Conservation (phyloP, 1,139 yeast genomes). For the Lodderomyces beijingensis region DNA sequence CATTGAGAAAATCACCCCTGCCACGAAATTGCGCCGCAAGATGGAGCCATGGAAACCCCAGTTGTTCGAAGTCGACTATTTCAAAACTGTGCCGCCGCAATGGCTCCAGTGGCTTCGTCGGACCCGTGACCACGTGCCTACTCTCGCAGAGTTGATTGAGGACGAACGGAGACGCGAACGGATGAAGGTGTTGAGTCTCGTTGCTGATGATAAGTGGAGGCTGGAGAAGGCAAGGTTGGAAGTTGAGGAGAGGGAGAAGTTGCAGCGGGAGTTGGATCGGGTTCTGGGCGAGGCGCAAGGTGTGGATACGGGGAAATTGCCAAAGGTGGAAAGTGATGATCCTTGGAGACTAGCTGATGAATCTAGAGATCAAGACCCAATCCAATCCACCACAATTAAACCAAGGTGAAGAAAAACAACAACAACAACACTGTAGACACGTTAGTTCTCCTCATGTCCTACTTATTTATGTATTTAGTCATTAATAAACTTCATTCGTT, state of each 20-base stretch:
- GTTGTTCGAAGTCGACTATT: constrained; percentile 47
- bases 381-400: constrained; percentile 29
- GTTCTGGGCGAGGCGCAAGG: no score
- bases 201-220: constrained; percentile 60
- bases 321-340: constrained; percentile 12
- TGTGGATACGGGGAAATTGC: constrained; percentile 1
- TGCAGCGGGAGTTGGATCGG: constrained; percentile 32
- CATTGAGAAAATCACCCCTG: constrained; percentile 43
- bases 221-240: constrained; percentile 35
- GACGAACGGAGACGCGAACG: constrained; percentile 56
- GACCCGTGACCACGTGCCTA: constrained; percentile 58
- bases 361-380: constrained; percentile 27
- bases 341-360: constrained; percentile 41
- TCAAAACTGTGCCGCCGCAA: constrained; percentile 55
- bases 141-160: constrained; percentile 53
- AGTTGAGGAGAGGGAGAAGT: constrained; percentile 26
- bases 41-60: constrained; percentile 42
- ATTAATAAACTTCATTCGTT: no score
- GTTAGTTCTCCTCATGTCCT: no score
- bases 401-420: constrained; percentile 22
- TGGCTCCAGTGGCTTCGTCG: constrained; percentile 81
- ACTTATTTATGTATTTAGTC: no score
- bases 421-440: no score
- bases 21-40: constrained; percentile 46
- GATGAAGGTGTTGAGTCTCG: constrained; percentile 52